phyloP scores from a whole-genome alignment of 2,329 filamentous ascomycete genomes.

The Chrysosporium queenslandicum region DNA sequence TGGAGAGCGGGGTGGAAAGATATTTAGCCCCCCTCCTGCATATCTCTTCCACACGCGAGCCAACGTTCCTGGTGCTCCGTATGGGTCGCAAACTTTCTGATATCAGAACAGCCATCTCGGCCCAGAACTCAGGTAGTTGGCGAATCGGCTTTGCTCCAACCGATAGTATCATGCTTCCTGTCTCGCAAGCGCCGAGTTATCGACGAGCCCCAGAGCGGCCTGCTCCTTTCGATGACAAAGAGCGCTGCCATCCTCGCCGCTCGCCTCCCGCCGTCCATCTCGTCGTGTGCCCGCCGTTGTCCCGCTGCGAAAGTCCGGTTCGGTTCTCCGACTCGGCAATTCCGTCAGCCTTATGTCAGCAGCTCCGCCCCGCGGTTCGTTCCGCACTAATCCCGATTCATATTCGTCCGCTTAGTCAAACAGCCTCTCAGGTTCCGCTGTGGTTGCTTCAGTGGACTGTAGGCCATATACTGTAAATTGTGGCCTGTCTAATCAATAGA shows the following conservation, averaged over 20 bases:
- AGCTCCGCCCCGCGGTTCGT: not conserved
- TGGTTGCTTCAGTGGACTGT: not conserved
- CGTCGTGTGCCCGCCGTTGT: no score
- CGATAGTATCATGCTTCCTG: no score
- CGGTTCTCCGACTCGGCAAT: not conserved
- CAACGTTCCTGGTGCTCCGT: not conserved
- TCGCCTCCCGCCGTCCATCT: not conserved
- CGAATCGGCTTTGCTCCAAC: not conserved
- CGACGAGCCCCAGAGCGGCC: not conserved
- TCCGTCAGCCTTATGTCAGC: not conserved
- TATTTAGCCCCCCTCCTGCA: not conserved
- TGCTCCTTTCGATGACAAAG: not conserved
- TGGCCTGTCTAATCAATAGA: no score
- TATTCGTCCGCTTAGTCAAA: not conserved
- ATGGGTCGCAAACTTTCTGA: not conserved
- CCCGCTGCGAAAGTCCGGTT: no score
- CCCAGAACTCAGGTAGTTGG: constrained; percentile 1
- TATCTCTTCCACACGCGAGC: not conserved
- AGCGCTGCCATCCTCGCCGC: not conserved
- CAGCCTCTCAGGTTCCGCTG: not conserved
- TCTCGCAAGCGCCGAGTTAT: not conserved
- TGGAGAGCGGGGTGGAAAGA: constrained; percentile 2
- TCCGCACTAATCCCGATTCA: not conserved
- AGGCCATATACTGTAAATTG: no score
- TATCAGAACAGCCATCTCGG: not conserved